phyloP scores from a whole-genome alignment of 345 rosid species.

The Cardamine resedifolia region DNA sequence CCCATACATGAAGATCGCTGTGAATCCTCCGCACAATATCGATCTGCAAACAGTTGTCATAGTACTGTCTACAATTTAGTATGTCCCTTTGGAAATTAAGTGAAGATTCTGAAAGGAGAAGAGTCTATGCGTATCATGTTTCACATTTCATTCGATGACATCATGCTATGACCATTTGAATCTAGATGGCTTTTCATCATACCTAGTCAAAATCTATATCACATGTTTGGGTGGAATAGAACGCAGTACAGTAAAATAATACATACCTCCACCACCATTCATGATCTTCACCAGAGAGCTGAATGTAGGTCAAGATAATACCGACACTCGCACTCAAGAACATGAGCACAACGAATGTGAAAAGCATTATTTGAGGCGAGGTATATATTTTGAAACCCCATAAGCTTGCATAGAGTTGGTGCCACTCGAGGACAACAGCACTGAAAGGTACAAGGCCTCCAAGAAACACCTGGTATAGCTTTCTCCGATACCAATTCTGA shows the following conservation, averaged over 20 bases:
- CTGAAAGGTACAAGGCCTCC: constrained; percentile 74
- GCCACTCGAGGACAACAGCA: constrained; percentile 67
- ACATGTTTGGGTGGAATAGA: neutral
- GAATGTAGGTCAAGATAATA: constrained; percentile 73
- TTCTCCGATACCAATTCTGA: constrained; percentile 61
- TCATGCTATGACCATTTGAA: neutral
- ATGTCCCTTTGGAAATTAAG: neutral
- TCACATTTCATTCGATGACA: constrained; percentile 3
- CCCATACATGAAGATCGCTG: constrained; percentile 67
- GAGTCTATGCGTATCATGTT: neutral
- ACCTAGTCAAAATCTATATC: neutral
- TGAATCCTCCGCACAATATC: constrained; percentile 59
- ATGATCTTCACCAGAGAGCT: constrained; percentile 80
- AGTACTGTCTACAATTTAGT: neutral
- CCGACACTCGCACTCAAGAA: constrained; percentile 58
- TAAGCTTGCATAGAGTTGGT: constrained; percentile 60
- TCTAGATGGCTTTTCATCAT: neutral
- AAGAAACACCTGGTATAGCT: constrained; percentile 66
- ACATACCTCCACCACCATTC: constrained; percentile 98
- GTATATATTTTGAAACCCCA: constrained; percentile 80
- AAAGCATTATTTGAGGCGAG: constrained; percentile 57
- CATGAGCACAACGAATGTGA: constrained; percentile 55
- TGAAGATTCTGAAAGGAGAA: neutral
- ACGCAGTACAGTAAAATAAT: constrained; percentile 12
- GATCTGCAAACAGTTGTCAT: constrained; percentile 51